Evolutionary conservation across 345 rosid species (phyloP).

Genomic region (Brassica juncea): DNA sequence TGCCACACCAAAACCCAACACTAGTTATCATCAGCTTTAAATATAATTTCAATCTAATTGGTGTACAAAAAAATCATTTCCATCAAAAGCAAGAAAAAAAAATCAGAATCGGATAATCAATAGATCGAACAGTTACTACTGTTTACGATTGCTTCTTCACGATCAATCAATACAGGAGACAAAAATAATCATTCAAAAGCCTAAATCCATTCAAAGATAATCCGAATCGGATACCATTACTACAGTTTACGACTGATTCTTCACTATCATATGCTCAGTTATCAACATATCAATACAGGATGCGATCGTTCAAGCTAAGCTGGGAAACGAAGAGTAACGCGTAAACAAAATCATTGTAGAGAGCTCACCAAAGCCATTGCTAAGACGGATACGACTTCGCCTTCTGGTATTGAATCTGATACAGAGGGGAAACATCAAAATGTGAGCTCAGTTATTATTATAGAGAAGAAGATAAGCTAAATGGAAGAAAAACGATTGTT

Average conservation of each 20-base stretch:
- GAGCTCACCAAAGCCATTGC: slow-evolving; percentile 79
- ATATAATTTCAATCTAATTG: not conserved
- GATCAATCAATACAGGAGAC: not conserved
- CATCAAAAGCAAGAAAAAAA: not conserved
- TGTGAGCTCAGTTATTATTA: slow-evolving; percentile 3
- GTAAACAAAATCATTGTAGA: not conserved
- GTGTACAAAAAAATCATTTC: not conserved
- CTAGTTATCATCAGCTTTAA: not conserved
- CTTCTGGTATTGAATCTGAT: slow-evolving; percentile 59
- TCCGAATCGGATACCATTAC: not conserved
- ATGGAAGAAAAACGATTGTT: not conserved
- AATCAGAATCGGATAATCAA: not conserved
- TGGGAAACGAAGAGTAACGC: not conserved
- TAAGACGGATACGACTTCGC: slow-evolving; percentile 36
- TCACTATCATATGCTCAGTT: not conserved
- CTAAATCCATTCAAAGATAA: not conserved
- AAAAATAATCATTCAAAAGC: not conserved
- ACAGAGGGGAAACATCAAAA: slow-evolving; percentile 22
- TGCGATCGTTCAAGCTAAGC: not conserved
- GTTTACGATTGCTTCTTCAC: not conserved
- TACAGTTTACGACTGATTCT: not conserved
- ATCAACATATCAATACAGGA: not conserved
- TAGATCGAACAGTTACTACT: not conserved
- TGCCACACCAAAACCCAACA: not conserved
- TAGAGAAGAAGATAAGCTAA: not conserved